A percentile compares a stretch with the other conserved stretches of the same genome.
These are phyloP conservation scores for Salvia miltiorrhiza DNA, from an alignment of 257 asterid genomes.

Conservation along the genomic window DNA sequence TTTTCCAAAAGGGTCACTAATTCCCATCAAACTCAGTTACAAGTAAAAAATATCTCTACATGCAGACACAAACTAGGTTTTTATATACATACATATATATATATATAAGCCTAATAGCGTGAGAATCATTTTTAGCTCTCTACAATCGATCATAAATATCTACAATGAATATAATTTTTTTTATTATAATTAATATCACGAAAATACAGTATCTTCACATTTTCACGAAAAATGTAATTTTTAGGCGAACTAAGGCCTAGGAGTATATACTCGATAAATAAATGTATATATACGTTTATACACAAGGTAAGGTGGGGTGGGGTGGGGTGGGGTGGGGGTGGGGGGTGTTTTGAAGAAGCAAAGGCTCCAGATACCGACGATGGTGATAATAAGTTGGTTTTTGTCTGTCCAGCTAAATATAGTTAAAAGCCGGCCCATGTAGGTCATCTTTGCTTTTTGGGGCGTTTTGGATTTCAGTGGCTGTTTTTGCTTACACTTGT, in stretches of 20 bases:
- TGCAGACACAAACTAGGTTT: slow-evolving; percentile 18
- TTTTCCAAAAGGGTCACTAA: slow-evolving; percentile 16
- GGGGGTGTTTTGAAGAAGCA: slow-evolving; percentile 6
- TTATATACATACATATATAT: background rate
- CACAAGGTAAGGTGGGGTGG: no score
- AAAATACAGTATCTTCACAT: no score
- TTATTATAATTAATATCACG: no score
- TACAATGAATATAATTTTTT: no score
- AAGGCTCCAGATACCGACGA: slow-evolving; percentile 62
- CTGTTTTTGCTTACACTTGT: slow-evolving; percentile 27
- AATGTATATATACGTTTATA: background rate
- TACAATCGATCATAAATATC: no score
- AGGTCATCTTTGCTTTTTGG: slow-evolving; percentile 82
- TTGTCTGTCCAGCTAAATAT: slow-evolving; percentile 94
- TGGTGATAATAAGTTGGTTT: slow-evolving; percentile 80
- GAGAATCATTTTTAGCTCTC: no score
- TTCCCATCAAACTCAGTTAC: slow-evolving; percentile 14
- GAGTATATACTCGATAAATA: no score
- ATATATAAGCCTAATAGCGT: no score
- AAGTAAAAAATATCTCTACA: slow-evolving; percentile 11
- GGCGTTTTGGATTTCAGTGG: slow-evolving; percentile 54
- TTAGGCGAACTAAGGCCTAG: no score
- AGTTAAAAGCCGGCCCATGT: slow-evolving; percentile 98
- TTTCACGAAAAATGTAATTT: no score
- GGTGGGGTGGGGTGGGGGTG: no score